Conservation (phyloP, 2,329 filamentous ascomycete genomes). For the Epichloe baconii region DNA sequence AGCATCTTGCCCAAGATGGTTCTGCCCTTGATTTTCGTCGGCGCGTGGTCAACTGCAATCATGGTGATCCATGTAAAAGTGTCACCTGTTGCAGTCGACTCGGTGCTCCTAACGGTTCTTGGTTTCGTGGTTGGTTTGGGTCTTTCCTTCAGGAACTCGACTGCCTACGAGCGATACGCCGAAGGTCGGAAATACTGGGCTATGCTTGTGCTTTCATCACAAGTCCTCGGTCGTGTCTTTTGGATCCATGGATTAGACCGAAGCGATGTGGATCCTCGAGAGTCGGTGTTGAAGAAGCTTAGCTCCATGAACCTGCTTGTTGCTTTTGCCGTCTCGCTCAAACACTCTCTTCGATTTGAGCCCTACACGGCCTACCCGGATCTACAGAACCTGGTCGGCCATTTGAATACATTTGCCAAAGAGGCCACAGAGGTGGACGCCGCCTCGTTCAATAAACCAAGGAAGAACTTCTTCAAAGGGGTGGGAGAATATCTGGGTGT, state of each 20-base stretch:
- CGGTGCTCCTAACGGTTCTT: conserved; percentile 53
- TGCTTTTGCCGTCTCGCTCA: conserved; percentile 64
- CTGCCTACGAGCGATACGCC: conserved; percentile 61
- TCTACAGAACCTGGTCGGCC: conserved; percentile 52
- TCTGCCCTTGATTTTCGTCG: conserved; percentile 50
- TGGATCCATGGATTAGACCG: conserved; percentile 65
- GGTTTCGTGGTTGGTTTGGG: conserved; percentile 72
- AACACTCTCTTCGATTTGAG: conserved; percentile 75
- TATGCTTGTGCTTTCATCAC: conserved; percentile 44
- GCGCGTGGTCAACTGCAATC: conserved; percentile 51
- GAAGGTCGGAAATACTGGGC: conserved; percentile 54
- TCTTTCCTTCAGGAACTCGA: conserved; percentile 65
- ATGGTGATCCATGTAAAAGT: conserved; percentile 35
- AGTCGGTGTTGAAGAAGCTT: conserved; percentile 58
- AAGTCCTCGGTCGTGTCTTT: conserved; percentile 62
- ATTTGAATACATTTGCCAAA: conserved; percentile 64
- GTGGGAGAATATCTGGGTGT: conserved; percentile 67
- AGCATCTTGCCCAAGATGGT: conserved; percentile 64
- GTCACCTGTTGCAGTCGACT: conserved; percentile 28
- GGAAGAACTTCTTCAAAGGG: conserved; percentile 45
- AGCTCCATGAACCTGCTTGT: conserved; percentile 66
- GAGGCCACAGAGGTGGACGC: conserved; percentile 31
- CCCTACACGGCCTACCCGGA: conserved; percentile 69
- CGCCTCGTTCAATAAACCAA: conserved; percentile 18
- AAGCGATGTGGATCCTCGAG: conserved; percentile 39